Percentiles rank a stretch among this genome's conserved stretches.
Evolutionary conservation across 306 rosid species (phyloP).

Genomic region (Malus sylvestris): DNA sequence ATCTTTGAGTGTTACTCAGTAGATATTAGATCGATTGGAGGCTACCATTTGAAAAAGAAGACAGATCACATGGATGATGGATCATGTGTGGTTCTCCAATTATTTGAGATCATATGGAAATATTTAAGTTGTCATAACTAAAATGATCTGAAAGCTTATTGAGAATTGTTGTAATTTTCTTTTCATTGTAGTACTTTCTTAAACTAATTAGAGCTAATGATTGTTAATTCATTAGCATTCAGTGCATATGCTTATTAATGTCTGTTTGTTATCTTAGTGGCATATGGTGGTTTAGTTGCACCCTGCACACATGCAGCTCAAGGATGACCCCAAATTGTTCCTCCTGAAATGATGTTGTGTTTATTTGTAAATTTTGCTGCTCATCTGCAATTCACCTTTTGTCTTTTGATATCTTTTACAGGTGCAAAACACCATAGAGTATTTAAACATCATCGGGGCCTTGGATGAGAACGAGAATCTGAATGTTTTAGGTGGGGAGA

Average conservation of each 20-base stretch:
- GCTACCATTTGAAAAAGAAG: no score
- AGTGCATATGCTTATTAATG: no score
- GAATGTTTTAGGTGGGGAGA: slow-evolving; percentile 60
- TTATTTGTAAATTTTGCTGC: slow-evolving; percentile 11
- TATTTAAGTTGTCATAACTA: no score
- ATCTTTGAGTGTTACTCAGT: no score
- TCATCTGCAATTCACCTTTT: slow-evolving; percentile 13
- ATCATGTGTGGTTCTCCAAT: no score
- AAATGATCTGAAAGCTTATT: background rate
- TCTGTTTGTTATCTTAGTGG: background rate
- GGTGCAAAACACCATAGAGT: slow-evolving; percentile 95
- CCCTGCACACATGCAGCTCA: no score
- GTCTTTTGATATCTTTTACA: slow-evolving; percentile 25
- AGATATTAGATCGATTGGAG: no score
- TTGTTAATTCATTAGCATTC: no score
- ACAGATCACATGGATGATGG: no score
- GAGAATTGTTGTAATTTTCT: background rate
- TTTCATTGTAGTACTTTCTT: background rate
- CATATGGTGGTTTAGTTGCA: background rate
- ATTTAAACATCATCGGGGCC: slow-evolving; percentile 81
- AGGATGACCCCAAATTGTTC: background rate
- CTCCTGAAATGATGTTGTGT: background rate
- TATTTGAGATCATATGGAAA: no score
- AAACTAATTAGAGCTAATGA: background rate
- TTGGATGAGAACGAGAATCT: slow-evolving; percentile 85